These are phyloP conservation scores for Meripilus lineatus DNA, from an alignment of 1,284 basidiomycete genomes.

Conservation along the genomic window DNA sequence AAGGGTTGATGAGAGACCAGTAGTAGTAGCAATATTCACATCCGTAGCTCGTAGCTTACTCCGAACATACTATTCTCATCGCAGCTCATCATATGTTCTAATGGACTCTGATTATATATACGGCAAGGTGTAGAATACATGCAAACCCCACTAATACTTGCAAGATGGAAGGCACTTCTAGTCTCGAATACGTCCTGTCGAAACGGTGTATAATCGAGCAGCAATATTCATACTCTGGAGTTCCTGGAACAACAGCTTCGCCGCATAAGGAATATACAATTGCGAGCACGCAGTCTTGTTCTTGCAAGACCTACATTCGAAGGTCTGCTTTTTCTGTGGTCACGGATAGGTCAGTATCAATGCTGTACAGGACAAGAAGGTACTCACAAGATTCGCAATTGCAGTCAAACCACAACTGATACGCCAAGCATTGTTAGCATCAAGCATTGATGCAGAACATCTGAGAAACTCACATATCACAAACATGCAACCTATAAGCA, in stretches of 20 bases:
- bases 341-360: constrained; percentile 4
- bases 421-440: constrained; percentile 10
- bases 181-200: constrained; percentile 77
- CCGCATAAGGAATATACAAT: constrained; percentile 88
- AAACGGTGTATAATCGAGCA: constrained; percentile 76
- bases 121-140: constrained; percentile 46
- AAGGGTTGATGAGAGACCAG: constrained; percentile 53
- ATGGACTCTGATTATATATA: background rate
- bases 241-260: constrained; percentile 92
- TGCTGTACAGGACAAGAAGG: background rate
- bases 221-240: constrained; percentile 92
- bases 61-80: background rate
- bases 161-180: constrained; percentile 21
- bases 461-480: constrained; percentile 85
- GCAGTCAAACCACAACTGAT: constrained; percentile 88
- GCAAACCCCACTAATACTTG: constrained; percentile 19
- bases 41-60: background rate
- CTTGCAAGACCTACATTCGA: constrained; percentile 88
- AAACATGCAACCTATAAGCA: constrained; percentile 94
- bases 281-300: constrained; percentile 95
- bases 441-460: background rate
- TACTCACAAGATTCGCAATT: constrained; percentile 83
- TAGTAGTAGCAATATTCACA: constrained; percentile 24
- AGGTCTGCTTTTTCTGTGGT: constrained; percentile 78
- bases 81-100: background rate